phyloP scores from a whole-genome alignment of 805 yeast genomes.

The Ogataea paradorogensis region DNA sequence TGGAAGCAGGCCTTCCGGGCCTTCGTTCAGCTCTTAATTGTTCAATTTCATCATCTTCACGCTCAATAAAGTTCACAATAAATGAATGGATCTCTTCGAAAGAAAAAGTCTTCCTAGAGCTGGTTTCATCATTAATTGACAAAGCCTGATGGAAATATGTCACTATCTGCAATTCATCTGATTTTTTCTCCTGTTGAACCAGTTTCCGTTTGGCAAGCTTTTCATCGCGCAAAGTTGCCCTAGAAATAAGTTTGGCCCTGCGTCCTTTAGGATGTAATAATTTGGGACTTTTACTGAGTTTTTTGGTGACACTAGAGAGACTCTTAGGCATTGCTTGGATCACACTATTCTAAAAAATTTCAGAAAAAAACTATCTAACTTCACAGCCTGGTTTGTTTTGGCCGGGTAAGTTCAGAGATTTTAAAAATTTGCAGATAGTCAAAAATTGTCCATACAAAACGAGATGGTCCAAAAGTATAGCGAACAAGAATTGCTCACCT shows the following conservation, averaged over 20 bases:
- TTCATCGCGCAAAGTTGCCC: conserved; percentile 84
- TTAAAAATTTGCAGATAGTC: conserved; percentile 10
- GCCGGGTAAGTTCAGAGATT: conserved; percentile 6
- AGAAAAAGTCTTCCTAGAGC: conserved; percentile 42
- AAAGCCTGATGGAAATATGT: conserved; percentile 61
- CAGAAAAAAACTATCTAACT: neutral
- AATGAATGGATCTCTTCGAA: conserved; percentile 59
- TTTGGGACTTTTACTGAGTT: conserved; percentile 47
- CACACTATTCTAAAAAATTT: neutral
- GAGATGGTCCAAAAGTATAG: conserved; percentile 57
- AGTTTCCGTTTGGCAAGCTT: conserved; percentile 62
- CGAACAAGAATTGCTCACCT: conserved; percentile 62
- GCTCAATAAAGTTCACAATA: conserved; percentile 56
- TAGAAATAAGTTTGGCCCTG: conserved; percentile 75
- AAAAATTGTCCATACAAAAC: conserved; percentile 6
- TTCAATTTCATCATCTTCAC: conserved; percentile 77
- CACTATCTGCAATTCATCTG: conserved; percentile 56
- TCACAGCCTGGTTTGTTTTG: conserved; percentile 6
- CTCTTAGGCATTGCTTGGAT: conserved; percentile 54
- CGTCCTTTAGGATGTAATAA: conserved; percentile 84
- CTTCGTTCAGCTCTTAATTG: conserved; percentile 61
- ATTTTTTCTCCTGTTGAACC: conserved; percentile 55
- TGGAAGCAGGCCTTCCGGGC: conserved; percentile 82
- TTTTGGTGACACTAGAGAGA: conserved; percentile 61
- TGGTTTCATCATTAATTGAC: conserved; percentile 33